Evolutionary conservation across 768 basidiomycete genomes (phyloP), one percentile per base, ranked within the genome.

Genomic region (Boletus sp.): DNA sequence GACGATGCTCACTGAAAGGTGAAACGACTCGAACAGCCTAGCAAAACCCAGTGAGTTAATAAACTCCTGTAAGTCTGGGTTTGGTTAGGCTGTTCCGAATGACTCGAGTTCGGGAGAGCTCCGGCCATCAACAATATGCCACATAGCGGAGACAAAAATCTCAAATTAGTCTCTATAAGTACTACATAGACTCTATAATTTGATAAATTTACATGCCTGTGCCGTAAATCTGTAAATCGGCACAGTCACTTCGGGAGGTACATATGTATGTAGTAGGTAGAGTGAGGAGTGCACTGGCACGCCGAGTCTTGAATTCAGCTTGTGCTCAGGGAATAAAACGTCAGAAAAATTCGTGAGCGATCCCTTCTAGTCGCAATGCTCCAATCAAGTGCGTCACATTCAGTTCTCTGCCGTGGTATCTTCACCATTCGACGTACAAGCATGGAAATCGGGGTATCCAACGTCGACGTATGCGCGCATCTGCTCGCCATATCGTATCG

Each of bases 381-480:
- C 28, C 24, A 20, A 8, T 30, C 11, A 8, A 9, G 29, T 5
- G 17, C 8, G n/a, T 12, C 28, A 11, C 5, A 20, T 39, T 61
- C n/a, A 51, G 30, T 44, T 41, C n/a, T 45, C 18, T 30, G 17
- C 17, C 11, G 40, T 33, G 8, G 47, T 18, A 41, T 42, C 35
- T 9, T 41, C 46, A 8, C 17, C 18, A 14, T 15, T 17, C 24
- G 17, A 5, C 6, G 4, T 7, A 9, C 28, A 50, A 9, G 33
- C 32, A 2, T 41, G 46, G 28, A 67, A 67, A 49, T 60, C 42
- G 3, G 84, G 80, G 62, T 78, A 86, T 3, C 80, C 84, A 10
- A 86, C 70, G 60, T 88, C 81, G 8, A 78, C 71, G 73, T 78
- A 83, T 1, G 77, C 79, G 40, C 86, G 76, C 75, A 89, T 78